Evolutionary conservation across 805 yeast species (phyloP).

Genomic region (Candida verbasci): DNA sequence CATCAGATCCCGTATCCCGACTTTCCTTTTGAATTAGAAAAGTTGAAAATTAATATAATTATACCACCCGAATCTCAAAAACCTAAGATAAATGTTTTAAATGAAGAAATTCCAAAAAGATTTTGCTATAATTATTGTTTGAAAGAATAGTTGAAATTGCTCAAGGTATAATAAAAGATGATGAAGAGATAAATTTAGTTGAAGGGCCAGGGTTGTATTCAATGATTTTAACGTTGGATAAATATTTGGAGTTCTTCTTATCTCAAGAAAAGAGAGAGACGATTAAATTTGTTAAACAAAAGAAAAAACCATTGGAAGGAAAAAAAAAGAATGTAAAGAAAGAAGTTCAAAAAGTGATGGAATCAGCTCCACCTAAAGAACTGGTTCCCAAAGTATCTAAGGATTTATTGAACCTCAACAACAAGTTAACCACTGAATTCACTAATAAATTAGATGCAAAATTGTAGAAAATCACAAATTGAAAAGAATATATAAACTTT

Average conservation of each 20-base stretch:
- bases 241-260: slow-evolving; percentile 54
- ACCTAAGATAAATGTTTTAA: slow-evolving; percentile 55
- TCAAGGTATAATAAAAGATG: slow-evolving; percentile 15
- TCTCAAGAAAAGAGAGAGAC: slow-evolving; percentile 57
- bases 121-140: slow-evolving; percentile 65
- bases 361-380: too few relatives aligned
- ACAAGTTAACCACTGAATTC: slow-evolving; percentile 20
- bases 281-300: slow-evolving; percentile 50
- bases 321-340: slow-evolving; percentile 1
- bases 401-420: too few relatives aligned
- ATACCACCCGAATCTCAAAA: slow-evolving; percentile 39
- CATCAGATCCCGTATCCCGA: slow-evolving; percentile 78
- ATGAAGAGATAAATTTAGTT: slow-evolving; percentile 27
- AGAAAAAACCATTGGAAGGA: slow-evolving; percentile 8
- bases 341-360: slow-evolving; percentile 2
- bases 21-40: slow-evolving; percentile 60
- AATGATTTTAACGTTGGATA: slow-evolving; percentile 52
- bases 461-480: slow-evolving; percentile 18
- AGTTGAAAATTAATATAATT: slow-evolving; percentile 47
- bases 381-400: too few relatives aligned
- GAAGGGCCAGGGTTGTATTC: slow-evolving; percentile 51
- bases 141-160: slow-evolving; percentile 35
- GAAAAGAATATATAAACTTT: slow-evolving; percentile 27
- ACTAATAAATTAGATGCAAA: slow-evolving; percentile 23
- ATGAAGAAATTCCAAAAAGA: slow-evolving; percentile 68